Evolutionary conservation across 192 early-diverging fungal genomes (phyloP), one percentile per base, ranked within the genome.

Genomic region (Backusella luteola): DNA sequence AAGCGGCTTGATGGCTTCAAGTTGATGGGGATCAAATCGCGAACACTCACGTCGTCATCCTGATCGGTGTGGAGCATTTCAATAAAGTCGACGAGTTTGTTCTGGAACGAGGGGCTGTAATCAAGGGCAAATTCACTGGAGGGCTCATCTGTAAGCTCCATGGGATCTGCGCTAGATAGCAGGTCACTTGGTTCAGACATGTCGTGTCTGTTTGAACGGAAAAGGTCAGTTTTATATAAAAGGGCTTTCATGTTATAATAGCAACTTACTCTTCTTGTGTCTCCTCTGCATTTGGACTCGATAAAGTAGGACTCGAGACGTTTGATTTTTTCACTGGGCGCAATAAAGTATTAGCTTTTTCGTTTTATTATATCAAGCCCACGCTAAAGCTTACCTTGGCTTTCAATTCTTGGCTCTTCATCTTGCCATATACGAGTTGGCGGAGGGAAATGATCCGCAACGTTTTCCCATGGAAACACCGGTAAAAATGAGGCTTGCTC

Each of bases 21-120:
- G 1, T 41, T 66, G 59, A 81, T 74, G 6, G 80, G 80, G n/a
- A 81, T 81, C 32, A 81, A 44, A 36, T 81, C 80, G 41, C 80
- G 68, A 4, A 78, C 80, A 39, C 77, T 77, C 34, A 73, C 71
- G 38, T 81, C 80, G 15, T 77, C 73, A 42, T 74, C 77, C 3
- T 52, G 34, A 15, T 49, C 66, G 2, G 34, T 44, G 1, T 49
- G 14, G 6, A 53, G 15, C 14, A 49, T 73, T n/a, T 36, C 72
- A 17, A 59, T 39, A 63, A 73, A 63, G 2, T 59, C 46, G 26
- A 36, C 11, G 0, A 63, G 34, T 11, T 75, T 67, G 17, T 14
- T 75, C 12, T 52, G 66, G 19, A 53, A 17, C 3, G 41, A 67
- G 3, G 77, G 72, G 9, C 69, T 69, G n/a, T 46, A 32, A 23